Base-by-base conservation (phyloP, 805 yeast species). In the Ogataea polymorpha region DNA sequence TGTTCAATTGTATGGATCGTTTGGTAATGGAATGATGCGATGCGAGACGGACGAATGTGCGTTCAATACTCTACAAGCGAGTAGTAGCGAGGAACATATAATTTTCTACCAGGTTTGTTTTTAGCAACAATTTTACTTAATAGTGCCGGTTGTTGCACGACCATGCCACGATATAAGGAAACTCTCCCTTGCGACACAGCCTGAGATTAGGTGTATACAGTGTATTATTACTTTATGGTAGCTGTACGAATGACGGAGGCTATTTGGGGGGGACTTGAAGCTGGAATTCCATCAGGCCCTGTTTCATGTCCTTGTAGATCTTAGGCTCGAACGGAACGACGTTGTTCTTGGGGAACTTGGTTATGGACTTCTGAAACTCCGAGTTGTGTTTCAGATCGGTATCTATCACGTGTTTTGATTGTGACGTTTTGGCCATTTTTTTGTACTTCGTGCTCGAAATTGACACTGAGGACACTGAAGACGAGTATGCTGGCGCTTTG, bases 281-380 rank as follows among this genome's bases (percentile, higher is more conserved):
- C 35, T 62, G 66, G 35, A 63, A 63, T 42, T 62, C 64, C 51
- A 55, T 54, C 26, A 62, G 32, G 5, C 67, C 67, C 23, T 63
- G 59, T 15, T 48, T 42, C 43, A 63, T 63, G 32, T 45, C 53
- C 11, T 48, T 48, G 36, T 61, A 59, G 10, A 54, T 54, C 21
- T 52, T 57, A 0, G 67, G 66, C 15, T 46, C 54, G 32, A 46
- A 50, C 1, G 56, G 55, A 18, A 47, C 50, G 2, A 53, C 55
- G 23, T 55, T 53, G 18, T 51, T 52, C 37, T 60, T 61, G 1
- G 63, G 59, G 37, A 61, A 62, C 32, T 60, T 61, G n/a, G 63
- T 53, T 8, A 61, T 55, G 32, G 61, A 51, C 18, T 53, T 53
- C 32, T 49, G 54, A 34, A 62, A 62, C 29, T 57, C 59, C 10